A percentile compares a stretch with the other conserved stretches of the same genome.
phyloP scores from a whole-genome alignment of 2,329 filamentous ascomycete genomes.

The Colletotrichum orchidophilum region DNA sequence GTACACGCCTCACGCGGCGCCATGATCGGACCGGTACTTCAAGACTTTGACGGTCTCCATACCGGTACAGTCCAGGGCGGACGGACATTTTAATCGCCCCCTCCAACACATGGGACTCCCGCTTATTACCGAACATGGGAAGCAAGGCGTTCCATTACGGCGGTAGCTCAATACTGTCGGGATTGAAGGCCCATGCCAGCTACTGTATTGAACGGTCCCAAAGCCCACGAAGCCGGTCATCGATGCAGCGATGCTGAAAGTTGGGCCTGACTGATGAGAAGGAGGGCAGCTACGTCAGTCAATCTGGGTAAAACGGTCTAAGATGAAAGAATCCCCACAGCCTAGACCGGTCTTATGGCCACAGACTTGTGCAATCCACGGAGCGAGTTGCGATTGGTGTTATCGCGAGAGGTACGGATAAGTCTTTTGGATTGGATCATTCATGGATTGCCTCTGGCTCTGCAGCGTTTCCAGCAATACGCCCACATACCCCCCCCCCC shows the following conservation, averaged over 20 bases:
- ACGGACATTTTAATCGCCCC: not conserved
- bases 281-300: not conserved
- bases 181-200: not conserved
- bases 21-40: not conserved
- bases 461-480: not conserved
- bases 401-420: not conserved
- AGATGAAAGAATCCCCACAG: conserved; percentile 1
- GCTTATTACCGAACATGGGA: not conserved
- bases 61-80: not conserved
- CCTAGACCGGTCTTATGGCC: not conserved
- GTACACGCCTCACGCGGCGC: not conserved
- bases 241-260: not conserved
- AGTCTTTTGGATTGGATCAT: not conserved
- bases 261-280: not conserved
- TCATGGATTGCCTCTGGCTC: not conserved
- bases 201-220: not conserved
- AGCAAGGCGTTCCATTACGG: not conserved
- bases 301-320: conserved; percentile 16
- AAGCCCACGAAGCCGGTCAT: not conserved
- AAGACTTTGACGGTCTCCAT: not conserved
- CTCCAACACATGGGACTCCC: not conserved
- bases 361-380: not conserved
- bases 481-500: not conserved
- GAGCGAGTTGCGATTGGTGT: conserved; percentile 1
- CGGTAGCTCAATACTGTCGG: not conserved